Conservation (phyloP, 139 green algal species). For the Chlorella sp. region DNA sequence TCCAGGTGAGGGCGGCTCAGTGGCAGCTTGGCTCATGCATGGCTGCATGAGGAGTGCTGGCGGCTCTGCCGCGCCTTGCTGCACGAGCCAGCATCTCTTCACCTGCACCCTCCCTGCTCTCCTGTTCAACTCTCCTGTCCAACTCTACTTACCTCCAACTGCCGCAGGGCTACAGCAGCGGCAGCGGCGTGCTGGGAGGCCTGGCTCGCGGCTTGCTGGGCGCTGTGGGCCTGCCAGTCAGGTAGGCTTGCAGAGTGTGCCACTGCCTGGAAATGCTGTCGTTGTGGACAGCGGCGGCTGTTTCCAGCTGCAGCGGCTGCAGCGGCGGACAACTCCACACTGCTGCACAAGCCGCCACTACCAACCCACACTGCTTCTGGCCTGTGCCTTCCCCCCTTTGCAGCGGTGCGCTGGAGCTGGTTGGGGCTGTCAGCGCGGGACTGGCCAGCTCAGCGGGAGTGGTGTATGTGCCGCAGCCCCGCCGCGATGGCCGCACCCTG, state of each 20-base stretch:
- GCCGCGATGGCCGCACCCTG: neutral
- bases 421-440: slow-evolving; percentile 35
- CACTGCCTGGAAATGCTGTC: neutral
- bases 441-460: slow-evolving; percentile 46
- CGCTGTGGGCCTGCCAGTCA: slow-evolving; percentile 54
- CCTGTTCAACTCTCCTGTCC: too few species aligned
- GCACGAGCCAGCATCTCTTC: too few species aligned
- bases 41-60: too few species aligned
- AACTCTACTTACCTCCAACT: too few species aligned
- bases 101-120: too few species aligned
- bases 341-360: too few species aligned
- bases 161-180: slow-evolving; percentile 29
- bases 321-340: too few species aligned
- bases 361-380: too few species aligned
- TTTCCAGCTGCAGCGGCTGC: too few species aligned
- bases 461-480: neutral
- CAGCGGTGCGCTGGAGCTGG: slow-evolving; percentile 56
- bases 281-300: neutral
- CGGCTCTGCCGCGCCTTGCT: too few species aligned
- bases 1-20: too few species aligned
- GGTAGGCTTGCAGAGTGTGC: neutral
- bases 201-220: slow-evolving; percentile 53
- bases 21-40: too few species aligned
- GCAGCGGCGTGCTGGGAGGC: slow-evolving; percentile 30
- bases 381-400: neutral